Evolutionary conservation across 179 eudicot species (phyloP), one percentile per base, ranked within the genome.

Genomic region (Silene coronaria): DNA sequence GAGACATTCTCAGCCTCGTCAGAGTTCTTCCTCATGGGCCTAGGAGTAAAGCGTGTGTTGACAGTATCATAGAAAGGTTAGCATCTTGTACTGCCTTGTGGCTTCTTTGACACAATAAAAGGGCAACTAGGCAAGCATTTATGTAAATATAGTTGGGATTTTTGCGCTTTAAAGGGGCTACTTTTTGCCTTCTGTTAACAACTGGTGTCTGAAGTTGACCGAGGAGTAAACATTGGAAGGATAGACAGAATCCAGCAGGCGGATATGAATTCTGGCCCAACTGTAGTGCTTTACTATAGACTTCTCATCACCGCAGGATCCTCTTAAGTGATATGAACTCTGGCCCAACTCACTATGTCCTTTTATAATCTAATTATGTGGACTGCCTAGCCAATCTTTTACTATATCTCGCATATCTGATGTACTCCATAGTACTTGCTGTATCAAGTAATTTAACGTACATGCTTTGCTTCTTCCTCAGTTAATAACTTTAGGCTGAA

Each of bases 11-110:
- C 81, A 93, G 90, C 85, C 89, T 93, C 23, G 89, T 85, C 59
- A 89, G 98, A 82, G 97, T 93, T 82, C 91, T 93, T 69, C 85
- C 90, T 59, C 85, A 79, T 80, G 98, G 98, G 58, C 97, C 95
- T 13, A 89, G 82, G 85, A 93, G 98, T 85, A 91, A 91, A 83
- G 88, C 84, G 67, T 87, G 87, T 77, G 95, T 91, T 63, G 98
- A 93, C 80, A 55, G 75, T 80, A 82, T 93, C 75, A 88, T 90
- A 84, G 95, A 91, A 71, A 93, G 95, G 98, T 93, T 55, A 55
- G 59, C 59, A n/a, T 55, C 59, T 55, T 17, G 21, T 55, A 55
- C 59, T 55, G 7, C 22, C 59, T 55, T 55, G 59, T 55, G 59
- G 59, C 59, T 55, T 6, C 22, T 55, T n/a, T 55, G 19, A 55